Base-by-base conservation (phyloP, 257 asterid species). In the Salvia rosmarinus region DNA sequence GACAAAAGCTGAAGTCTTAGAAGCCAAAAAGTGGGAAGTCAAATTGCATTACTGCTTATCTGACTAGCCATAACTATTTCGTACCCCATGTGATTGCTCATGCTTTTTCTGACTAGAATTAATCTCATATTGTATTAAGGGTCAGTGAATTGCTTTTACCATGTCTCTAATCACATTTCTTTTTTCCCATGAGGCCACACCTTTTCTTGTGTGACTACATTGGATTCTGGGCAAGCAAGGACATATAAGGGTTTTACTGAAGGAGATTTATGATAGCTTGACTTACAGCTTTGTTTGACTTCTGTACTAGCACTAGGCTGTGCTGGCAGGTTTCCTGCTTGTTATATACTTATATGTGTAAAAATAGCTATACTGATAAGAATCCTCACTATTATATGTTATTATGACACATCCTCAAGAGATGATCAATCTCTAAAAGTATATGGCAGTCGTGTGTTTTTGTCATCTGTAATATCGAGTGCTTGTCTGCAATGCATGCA, bases 241-340 rank as follows among this genome's bases (percentile, higher is more conserved):
- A 10, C 43, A 37, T 37, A 51, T 1, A 51, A 9, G 39, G 65
- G 9, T 58, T 16, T 60, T 60, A 35, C 47, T 60, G 30, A 16
- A 60, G 49, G 66, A 32, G 25, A 58, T 58, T 14, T 58, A 58
- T 58, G 44, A 58, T 58, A 14, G 44, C 28, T 60, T 35, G 66
- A 30, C 66, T 32, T 34, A 4, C 9, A 60, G 47, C 66, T 60
- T 60, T 60, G 66, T n/a, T 56, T 60, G 46, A n/a, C 40, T 37
- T 51, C 50, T 64, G 34, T 73, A 30, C 64, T 50, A 50, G 51
- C 43, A 14, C 71, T 37, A 50, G 39, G 28, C 54, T 13, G 12
- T 16, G 40, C 42, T 34, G 64, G 44, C 42, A 20, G 77, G 43
- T 17, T 72, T 72, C 51, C 67, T 54, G 47, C 42, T 69, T 71